Percentiles rank a stretch among this genome's conserved stretches.
Evolutionary conservation across 768 basidiomycete species (phyloP).

Genomic region (Sarcodon sp.): DNA sequence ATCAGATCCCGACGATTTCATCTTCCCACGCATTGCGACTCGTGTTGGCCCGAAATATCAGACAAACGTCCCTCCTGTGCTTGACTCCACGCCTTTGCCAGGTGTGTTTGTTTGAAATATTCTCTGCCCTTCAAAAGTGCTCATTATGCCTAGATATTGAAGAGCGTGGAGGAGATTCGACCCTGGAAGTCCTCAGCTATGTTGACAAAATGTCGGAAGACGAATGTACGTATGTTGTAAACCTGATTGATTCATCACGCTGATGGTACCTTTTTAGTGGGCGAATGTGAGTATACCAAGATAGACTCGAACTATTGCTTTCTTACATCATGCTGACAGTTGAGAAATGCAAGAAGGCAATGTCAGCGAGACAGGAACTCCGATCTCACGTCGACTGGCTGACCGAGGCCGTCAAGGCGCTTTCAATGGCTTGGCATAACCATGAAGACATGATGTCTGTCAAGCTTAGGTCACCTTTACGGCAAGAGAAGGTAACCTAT

Average conservation of each 20-base stretch:
- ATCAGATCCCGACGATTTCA: constrained; percentile 89
- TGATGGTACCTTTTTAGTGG: constrained; percentile 22
- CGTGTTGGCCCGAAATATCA: constrained; percentile 87
- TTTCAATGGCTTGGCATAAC: constrained; percentile 54
- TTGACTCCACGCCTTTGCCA: constrained; percentile 4
- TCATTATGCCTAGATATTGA: constrained; percentile 17
- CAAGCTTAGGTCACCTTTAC: constrained; percentile 44
- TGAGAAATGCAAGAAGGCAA: constrained; percentile 46
- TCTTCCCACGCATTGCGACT: constrained; percentile 88
- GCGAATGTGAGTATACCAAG: constrained; percentile 33
- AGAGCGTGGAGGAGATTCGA: constrained; percentile 59
- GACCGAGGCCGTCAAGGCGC: constrained; percentile 59
- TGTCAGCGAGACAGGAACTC: constrained; percentile 41
- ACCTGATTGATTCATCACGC: constrained; percentile 4
- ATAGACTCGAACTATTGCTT: background rate
- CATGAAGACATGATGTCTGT: constrained; percentile 46
- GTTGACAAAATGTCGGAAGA: constrained; percentile 51
- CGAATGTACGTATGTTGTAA: constrained; percentile 38
- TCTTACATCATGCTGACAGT: constrained; percentile 25
- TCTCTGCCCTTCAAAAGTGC: background rate
- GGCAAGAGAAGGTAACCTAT: constrained; percentile 47
- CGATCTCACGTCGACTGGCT: constrained; percentile 67
- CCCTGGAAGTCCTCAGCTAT: constrained; percentile 58
- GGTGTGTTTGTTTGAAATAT: background rate
- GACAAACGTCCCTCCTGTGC: constrained; percentile 33